Conservation (phyloP, 805 yeast genomes). For the Lipomyces kockii region DNA sequence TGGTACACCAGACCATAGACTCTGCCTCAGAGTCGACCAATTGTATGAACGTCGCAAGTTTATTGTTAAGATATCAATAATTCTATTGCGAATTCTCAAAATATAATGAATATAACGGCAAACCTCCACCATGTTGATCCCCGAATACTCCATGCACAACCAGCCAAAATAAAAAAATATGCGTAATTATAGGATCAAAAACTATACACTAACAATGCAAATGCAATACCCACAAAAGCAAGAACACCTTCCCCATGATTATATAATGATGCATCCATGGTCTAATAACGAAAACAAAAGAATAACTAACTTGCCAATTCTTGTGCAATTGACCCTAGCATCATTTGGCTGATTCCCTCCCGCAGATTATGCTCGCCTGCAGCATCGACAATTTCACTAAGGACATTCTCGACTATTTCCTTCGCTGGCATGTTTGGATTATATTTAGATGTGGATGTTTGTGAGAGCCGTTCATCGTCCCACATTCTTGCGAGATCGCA, state of each 20-base stretch:
- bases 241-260: conserved; percentile 2
- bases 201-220: neutral
- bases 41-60: too few relatives aligned
- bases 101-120: neutral
- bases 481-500: neutral
- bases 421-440: neutral
- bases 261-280: neutral
- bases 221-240: neutral
- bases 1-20: too few relatives aligned
- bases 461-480: neutral
- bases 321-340: neutral
- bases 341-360: neutral
- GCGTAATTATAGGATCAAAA: neutral
- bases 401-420: neutral
- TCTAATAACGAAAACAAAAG: neutral
- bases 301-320: neutral
- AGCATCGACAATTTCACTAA: neutral
- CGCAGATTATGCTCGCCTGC: neutral
- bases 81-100: too few relatives aligned
- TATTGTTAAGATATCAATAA: too few relatives aligned
- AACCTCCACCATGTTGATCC: neutral
- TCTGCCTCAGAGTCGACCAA: too few relatives aligned
- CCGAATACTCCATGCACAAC: neutral
- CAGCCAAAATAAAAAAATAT: neutral
- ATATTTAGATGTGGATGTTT: neutral